Percentiles rank a stretch among this genome's conserved stretches.
These are phyloP conservation scores for Volvox africanus DNA, from an alignment of 139 green algal genomes.

Conservation along the genomic window DNA sequence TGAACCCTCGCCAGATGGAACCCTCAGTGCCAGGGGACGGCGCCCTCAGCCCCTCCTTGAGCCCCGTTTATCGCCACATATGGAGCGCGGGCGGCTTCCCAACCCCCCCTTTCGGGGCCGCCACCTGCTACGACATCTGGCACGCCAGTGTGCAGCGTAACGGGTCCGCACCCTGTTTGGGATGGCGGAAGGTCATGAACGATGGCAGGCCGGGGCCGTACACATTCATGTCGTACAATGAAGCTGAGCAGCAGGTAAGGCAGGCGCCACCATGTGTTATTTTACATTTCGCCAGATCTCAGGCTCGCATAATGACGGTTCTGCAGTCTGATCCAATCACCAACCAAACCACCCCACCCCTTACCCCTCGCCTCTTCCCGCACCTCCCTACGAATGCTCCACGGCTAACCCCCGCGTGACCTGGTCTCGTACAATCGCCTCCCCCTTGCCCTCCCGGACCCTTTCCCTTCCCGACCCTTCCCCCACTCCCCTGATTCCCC, in stretches of 20 bases:
- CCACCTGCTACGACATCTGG: constrained; percentile 59
- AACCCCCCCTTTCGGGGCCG: not conserved
- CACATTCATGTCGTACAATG: constrained; percentile 42
- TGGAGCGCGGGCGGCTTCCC: not conserved
- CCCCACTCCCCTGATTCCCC: too few species aligned
- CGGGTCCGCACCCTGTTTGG: constrained; percentile 37
- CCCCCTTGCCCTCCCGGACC: not conserved
- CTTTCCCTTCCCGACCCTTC: not conserved
- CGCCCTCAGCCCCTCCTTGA: not conserved
- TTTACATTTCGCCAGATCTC: too few species aligned
- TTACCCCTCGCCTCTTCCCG: too few species aligned
- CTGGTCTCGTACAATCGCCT: too few species aligned
- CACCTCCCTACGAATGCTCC: not conserved
- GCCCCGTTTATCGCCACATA: constrained; percentile 35
- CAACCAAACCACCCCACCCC: too few species aligned
- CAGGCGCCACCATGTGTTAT: too few species aligned
- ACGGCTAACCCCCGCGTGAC: too few species aligned
- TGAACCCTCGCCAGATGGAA: not conserved
- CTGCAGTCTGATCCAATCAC: too few species aligned
- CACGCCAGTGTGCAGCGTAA: not conserved
- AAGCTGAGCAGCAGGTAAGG: constrained; percentile 28
- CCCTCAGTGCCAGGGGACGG: not conserved
- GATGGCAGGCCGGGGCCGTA: constrained; percentile 51
- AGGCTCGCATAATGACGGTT: too few species aligned
- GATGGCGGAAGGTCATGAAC: constrained; percentile 1